Conservation (phyloP, 768 basidiomycete genomes). For the Podaxis rugospora region DNA sequence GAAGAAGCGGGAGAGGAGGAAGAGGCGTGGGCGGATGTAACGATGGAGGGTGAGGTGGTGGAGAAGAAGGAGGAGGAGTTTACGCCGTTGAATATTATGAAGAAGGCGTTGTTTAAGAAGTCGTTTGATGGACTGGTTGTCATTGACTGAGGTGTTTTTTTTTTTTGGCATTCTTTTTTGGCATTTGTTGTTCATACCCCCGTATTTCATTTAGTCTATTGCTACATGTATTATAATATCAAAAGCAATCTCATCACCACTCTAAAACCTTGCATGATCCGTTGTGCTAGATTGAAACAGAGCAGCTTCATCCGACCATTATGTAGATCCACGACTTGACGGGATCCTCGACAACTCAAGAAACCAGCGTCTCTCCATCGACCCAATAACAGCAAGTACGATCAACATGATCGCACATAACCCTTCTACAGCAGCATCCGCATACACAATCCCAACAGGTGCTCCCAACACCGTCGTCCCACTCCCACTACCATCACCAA, state of each 20-base stretch:
- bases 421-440: background rate
- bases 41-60: conserved; percentile 24
- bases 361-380: background rate
- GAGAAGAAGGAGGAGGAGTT: conserved; percentile 27
- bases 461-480: background rate
- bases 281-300: too few species aligned
- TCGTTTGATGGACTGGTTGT: conserved; percentile 59
- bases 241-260: background rate
- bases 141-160: conserved; percentile 35
- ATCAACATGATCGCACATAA: conserved; percentile 2
- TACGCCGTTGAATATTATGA: conserved; percentile 40
- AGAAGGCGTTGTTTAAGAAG: conserved; percentile 39
- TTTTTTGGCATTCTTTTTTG: background rate
- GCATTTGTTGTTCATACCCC: background rate
- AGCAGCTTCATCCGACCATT: background rate
- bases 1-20: conserved; percentile 25
- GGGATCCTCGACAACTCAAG: background rate
- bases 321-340: background rate
- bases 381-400: background rate
- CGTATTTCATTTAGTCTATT: background rate
- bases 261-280: too few species aligned
- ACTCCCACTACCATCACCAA: background rate
- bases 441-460: background rate
- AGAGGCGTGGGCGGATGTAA: conserved; percentile 29
- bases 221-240: background rate